Conservation (phyloP, 192 early-diverging fungal species). For the Dissophora globulifera region DNA sequence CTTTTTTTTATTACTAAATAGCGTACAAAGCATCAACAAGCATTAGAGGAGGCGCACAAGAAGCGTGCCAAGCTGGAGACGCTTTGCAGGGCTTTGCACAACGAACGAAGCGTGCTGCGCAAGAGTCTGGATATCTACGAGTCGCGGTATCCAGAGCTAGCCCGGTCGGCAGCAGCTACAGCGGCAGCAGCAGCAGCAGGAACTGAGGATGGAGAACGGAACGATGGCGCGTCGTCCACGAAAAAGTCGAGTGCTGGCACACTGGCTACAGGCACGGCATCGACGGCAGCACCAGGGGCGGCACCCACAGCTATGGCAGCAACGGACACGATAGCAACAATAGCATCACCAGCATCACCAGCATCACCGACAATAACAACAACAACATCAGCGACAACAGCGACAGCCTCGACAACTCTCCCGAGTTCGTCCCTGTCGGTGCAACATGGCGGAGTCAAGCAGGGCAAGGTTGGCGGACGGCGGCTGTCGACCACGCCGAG, state of each 20-base stretch:
- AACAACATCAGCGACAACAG: not conserved
- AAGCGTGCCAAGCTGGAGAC: slow-evolving; percentile 64
- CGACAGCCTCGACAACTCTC: not conserved
- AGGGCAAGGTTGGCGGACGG: not conserved
- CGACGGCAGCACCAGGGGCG: not conserved
- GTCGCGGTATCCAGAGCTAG: slow-evolving; percentile 15
- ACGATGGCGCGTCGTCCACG: not conserved
- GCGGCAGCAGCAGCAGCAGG: not conserved
- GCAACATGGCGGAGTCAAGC: slow-evolving; percentile 12
- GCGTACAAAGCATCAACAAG: slow-evolving; percentile 59
- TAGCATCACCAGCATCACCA: not conserved
- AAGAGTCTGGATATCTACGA: slow-evolving; percentile 15
- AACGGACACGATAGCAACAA: not conserved
- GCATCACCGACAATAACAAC: not conserved
- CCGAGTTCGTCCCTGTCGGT: not conserved
- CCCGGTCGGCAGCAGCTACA: not conserved
- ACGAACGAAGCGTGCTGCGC: slow-evolving; percentile 42
- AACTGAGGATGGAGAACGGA: slow-evolving; percentile 2
- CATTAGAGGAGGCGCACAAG: slow-evolving; percentile 58
- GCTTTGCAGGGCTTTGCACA: slow-evolving; percentile 67
- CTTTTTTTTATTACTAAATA: slow-evolving; percentile 22
- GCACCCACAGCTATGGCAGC: not conserved
- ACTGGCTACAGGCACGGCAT: slow-evolving; percentile 20
- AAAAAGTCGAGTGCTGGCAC: too few relatives aligned
- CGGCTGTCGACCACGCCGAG: not conserved